Evolutionary conservation across 495 filamentous ascomycete genomes (phyloP).

Genomic region (Penicillium macrosclerotiorum): DNA sequence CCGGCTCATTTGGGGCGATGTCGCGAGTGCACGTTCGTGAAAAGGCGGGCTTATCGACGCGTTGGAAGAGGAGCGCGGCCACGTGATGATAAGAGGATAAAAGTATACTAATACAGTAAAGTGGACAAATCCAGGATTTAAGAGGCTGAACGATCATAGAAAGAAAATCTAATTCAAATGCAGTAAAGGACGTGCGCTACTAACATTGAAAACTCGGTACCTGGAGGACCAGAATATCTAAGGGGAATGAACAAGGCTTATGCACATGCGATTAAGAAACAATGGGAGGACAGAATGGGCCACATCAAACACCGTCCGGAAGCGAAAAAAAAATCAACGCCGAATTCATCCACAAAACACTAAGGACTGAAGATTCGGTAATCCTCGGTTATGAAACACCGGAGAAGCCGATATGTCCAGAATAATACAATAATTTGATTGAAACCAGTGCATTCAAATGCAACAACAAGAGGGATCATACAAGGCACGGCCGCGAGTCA

Average conservation of each 20-base stretch:
- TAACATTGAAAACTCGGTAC: neutral
- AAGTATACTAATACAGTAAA: too few relatives aligned
- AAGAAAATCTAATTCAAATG: too few relatives aligned
- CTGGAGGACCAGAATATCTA: slow-evolving; percentile 12
- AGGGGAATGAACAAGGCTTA: slow-evolving; percentile 16
- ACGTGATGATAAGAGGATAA: slow-evolving; percentile 46
- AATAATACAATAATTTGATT: neutral
- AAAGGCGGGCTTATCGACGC: slow-evolving; percentile 23
- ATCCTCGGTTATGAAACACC: slow-evolving; percentile 6
- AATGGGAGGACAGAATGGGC: slow-evolving; percentile 1
- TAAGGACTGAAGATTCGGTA: neutral
- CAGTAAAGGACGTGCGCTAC: neutral
- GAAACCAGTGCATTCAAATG: slow-evolving; percentile 11
- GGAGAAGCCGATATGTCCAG: slow-evolving; percentile 1
- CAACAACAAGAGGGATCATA: slow-evolving; percentile 23
- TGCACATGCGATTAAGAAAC: slow-evolving; percentile 16
- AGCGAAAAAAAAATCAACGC: slow-evolving; percentile 6
- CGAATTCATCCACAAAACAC: slow-evolving; percentile 5
- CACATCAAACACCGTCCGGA: neutral
- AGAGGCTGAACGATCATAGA: too few relatives aligned
- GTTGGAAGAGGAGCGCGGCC: slow-evolving; percentile 26
- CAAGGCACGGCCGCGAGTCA: slow-evolving; percentile 10
- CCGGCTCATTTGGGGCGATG: slow-evolving; percentile 26
- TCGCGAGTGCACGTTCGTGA: slow-evolving; percentile 1
- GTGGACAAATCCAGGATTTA: too few relatives aligned